Percentiles rank a stretch among this genome's conserved stretches.
These are phyloP conservation scores for Candolleomyces aberdarensis DNA, from an alignment of 768 basidiomycete genomes.

Conservation along the genomic window DNA sequence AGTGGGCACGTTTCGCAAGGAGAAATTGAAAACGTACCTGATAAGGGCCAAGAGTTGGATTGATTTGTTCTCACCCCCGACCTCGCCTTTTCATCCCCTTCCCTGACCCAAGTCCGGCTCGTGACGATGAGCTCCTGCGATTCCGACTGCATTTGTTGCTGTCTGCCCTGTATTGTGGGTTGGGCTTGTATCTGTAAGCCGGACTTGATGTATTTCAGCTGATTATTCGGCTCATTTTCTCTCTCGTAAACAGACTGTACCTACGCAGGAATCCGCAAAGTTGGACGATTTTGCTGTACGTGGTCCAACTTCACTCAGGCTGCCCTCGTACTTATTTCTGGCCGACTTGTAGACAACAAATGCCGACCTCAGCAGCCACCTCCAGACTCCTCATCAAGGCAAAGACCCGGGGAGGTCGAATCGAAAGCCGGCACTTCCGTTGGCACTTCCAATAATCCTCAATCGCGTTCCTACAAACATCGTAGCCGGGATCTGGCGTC, in stretches of 20 bases:
- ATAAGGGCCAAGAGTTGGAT: not conserved
- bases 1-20: not conserved
- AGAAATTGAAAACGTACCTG: not conserved
- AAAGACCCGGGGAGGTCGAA: not conserved
- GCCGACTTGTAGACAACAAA: not conserved
- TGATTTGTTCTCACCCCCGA: not conserved
- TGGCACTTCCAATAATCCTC: not conserved
- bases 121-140: slow-evolving; percentile 10
- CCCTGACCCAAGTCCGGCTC: not conserved
- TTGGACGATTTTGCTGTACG: not conserved
- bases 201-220: not conserved
- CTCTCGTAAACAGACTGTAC: not conserved
- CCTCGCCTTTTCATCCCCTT: not conserved
- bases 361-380: not conserved
- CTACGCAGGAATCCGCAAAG: not conserved
- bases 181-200: slow-evolving; percentile 10
- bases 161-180: slow-evolving; percentile 5
- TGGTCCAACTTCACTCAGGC: not conserved
- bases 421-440: too few relatives aligned
- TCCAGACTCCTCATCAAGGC: not conserved
- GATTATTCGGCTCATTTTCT: not conserved
- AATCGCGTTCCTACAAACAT: not conserved
- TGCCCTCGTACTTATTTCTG: too few relatives aligned
- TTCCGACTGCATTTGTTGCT: slow-evolving; percentile 10
- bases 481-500: not conserved